phyloP scores from a whole-genome alignment of 257 asterid genomes.

The Plantago ovata region DNA sequence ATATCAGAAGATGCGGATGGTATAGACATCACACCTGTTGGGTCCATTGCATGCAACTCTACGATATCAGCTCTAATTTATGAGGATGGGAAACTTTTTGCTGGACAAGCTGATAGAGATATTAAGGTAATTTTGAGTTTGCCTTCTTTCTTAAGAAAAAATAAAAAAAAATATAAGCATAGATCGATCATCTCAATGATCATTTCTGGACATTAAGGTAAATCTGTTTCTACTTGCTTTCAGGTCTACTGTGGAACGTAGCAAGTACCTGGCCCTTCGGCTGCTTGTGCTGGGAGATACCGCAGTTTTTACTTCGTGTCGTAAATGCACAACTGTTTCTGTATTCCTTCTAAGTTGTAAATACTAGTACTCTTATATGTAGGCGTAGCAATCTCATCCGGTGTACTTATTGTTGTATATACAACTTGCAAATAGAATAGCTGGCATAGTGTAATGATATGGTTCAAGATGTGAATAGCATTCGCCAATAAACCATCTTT shows the following conservation, averaged over 20 bases:
- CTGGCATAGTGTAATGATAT: too few species aligned
- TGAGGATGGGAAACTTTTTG: conserved; percentile 67
- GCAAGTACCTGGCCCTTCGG: too few species aligned
- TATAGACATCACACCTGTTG: conserved; percentile 36
- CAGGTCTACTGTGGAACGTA: too few species aligned
- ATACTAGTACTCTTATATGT: too few species aligned
- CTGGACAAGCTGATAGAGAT: conserved; percentile 62
- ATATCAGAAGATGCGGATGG: conserved; percentile 40
- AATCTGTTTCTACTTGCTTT: not conserved
- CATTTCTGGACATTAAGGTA: not conserved
- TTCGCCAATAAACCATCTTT: not conserved
- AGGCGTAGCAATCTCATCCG: too few species aligned
- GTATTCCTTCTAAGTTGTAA: too few species aligned
- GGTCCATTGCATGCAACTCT: conserved; percentile 57
- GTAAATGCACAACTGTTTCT: not conserved
- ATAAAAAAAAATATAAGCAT: not conserved
- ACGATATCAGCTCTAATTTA: conserved; percentile 50
- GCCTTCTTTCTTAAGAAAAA: not conserved
- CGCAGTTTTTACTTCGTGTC: too few species aligned
- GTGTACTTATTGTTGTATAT: too few species aligned
- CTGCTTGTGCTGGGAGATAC: too few species aligned
- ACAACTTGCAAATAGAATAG: too few species aligned
- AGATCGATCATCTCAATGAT: not conserved
- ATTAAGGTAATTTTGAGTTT: conserved; percentile 43
- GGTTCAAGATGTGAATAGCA: not conserved